Base-by-base conservation (phyloP, 208 protist genomes). In the Leishmania amazonensis region DNA sequence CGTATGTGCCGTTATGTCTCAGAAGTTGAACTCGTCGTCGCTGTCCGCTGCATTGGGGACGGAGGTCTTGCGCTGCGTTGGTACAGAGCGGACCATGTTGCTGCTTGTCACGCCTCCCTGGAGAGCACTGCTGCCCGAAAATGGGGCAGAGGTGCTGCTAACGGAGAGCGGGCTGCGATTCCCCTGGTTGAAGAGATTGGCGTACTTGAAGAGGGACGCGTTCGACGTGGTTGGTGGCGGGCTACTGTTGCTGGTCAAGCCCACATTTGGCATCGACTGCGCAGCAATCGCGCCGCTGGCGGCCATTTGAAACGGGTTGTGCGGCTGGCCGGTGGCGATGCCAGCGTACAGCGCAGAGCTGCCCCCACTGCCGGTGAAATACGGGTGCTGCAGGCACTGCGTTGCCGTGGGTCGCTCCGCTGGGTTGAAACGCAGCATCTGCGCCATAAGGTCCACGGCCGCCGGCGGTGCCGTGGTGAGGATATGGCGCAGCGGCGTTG, bases 361-460 rank as follows among this genome's bases (percentile, higher is more conserved):
- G 42, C 90, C 89, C 13, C 85, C 89, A 40, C 86, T 81, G 53
- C 89, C 93, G 31, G 94, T 97, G 81, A 99, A 99, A 87, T 97
- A 99, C 6, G 95, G 89, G 85, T 99, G 98, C 87, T 98, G 92
- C 19, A 99, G 85, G 67, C 97, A 96, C 84, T 99, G 93, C 60
- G 89, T 83, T 2, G 96, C 95, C 4, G 98, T 99, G n/a, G 96
- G 98, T 57, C 99, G 92, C 72, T 99, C 98, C 8, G 85, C 85
- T 11, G 98, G 98, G 85, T 99, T 98, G 80, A 96, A 99, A 31
- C 90, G 87, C 40, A 99, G 83, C 90, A 99, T 92, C 75, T 98
- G 91, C 49, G 95, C 93, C 62, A 99, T 99, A 21, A 99, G 84
- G 60, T 99, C 93, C 49, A 99, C 96, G 9, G 98, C 99, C 76